Base-by-base conservation (phyloP, 1,284 basidiomycete species). In the Rhizopogon hawkerae region DNA sequence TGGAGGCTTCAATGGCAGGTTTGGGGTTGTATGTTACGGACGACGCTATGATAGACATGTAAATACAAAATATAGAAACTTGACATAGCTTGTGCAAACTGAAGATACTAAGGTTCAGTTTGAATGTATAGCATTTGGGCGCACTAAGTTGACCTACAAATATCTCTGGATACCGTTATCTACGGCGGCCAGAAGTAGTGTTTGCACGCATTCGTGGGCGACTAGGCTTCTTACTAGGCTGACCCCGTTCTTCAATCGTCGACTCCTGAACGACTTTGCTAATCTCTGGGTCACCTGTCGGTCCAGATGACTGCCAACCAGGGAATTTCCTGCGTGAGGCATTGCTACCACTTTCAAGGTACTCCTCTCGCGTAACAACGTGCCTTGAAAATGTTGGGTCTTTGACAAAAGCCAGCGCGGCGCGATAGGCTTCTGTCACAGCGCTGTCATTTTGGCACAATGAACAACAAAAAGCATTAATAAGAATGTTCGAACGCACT, bases 311-410 rank as follows among this genome's bases (percentile, higher is more conserved):
- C 54, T 69, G 70, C 74, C 74, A 74, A 18, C 73, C 69, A 10
- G 60, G 60, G 64, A 88, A 86, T 63, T 83, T 89, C 53, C 80
- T 72, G 50, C 87, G 76, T 54, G 80, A 81, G 52, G 83, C 85
- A 51, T 73, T 78, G 56, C 79, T 84, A 33, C 92, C 92, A 54
- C 75, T 77, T 67, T 94, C 92, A 48, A 79, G 71, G 67, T 92
- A 95, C 61, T 94, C 90, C 46, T 78, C 78, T 35, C 85, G 73
- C 2, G 89, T 89, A 56, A 93, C 79, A 10, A 75, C 70, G 46
- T 70, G 67, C 38, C 74, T 68, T 1, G 68, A 53, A 58, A 85
- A 81, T 49, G 72, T 70, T 11, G 80, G 71, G 37, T 71, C 72
- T 46, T 66, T 68, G 36, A 81, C 77, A 56, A 91, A 78, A 7